phyloP scores from a whole-genome alignment of 1,284 basidiomycete species.

The Papiliotrema nemorosa region DNA sequence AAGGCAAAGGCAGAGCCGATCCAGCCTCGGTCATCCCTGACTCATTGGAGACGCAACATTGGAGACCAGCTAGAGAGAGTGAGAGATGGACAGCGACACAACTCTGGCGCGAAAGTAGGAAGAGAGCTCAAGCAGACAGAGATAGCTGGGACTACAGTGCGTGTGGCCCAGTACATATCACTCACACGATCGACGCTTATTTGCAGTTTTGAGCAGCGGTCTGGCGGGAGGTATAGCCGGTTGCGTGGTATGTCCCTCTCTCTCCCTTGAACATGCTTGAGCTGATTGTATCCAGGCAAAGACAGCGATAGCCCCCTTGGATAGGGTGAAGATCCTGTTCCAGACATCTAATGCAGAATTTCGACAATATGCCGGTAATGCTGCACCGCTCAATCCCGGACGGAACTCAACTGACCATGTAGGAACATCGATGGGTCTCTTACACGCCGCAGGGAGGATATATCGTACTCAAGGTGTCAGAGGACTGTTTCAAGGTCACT shows the following conservation, averaged over 20 bases:
- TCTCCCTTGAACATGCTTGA: not conserved
- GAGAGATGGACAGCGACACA: constrained; percentile 22
- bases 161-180: constrained; percentile 7
- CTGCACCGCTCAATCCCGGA: not conserved
- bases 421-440: constrained; percentile 57
- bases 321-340: constrained; percentile 98
- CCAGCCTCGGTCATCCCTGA: not conserved
- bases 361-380: constrained; percentile 79
- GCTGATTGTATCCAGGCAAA: constrained; percentile 65
- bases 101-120: constrained; percentile 51
- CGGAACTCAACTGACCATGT: not conserved
- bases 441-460: constrained; percentile 76
- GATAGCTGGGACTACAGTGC: constrained; percentile 65
- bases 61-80: constrained; percentile 18
- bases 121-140: constrained; percentile 59
- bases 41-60: constrained; percentile 4
- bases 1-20: constrained; percentile 5
- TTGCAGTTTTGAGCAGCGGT: constrained; percentile 55
- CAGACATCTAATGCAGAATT: constrained; percentile 97
- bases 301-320: constrained; percentile 92
- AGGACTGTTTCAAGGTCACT: constrained; percentile 93
- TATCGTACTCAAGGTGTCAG: constrained; percentile 66
- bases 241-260: constrained; percentile 67
- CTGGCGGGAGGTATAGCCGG: constrained; percentile 90
- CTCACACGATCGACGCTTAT: not conserved